These are phyloP conservation scores for Coemansia sp. DNA, from an alignment of 371 early-diverging fungal genomes.

Conservation along the genomic window DNA sequence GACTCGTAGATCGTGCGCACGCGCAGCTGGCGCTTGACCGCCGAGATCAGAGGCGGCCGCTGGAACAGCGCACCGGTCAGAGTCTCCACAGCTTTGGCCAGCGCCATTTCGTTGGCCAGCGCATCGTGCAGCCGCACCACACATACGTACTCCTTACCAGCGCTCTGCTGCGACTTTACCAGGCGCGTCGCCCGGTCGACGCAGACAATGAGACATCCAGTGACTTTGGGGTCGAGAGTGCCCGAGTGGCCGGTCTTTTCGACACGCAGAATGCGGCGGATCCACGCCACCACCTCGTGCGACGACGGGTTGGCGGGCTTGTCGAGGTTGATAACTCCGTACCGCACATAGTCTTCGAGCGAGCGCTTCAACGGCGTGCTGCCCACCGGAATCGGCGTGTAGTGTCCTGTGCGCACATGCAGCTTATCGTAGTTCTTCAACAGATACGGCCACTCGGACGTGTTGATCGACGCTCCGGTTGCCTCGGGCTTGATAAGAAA, in stretches of 20 bases:
- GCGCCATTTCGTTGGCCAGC: slow-evolving; percentile 82
- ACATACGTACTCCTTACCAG: slow-evolving; percentile 99
- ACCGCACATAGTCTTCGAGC: slow-evolving; percentile 82
- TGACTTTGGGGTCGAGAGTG: slow-evolving; percentile 99
- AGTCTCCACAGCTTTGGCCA: slow-evolving; percentile 86
- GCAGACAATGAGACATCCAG: slow-evolving; percentile 99
- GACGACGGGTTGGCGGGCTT: slow-evolving; percentile 99
- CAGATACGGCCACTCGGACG: slow-evolving; percentile 94
- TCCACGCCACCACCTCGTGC: slow-evolving; percentile 99
- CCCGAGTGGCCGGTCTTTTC: slow-evolving; percentile 99
- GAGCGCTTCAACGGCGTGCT: slow-evolving; percentile 95
- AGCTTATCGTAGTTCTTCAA: slow-evolving; percentile 98
- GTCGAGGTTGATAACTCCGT: slow-evolving; percentile 98
- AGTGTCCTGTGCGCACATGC: slow-evolving; percentile 95
- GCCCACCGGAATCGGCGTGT: slow-evolving; percentile 96
- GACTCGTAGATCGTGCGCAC: slow-evolving; percentile 97
- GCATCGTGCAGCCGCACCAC: slow-evolving; percentile 94
- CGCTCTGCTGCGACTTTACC: slow-evolving; percentile 99
- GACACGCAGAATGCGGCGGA: slow-evolving; percentile 96
- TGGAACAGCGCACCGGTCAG: slow-evolving; percentile 99
- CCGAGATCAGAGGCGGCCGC: slow-evolving; percentile 99
- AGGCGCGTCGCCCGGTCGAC: slow-evolving; percentile 98
- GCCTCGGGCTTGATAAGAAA: slow-evolving; percentile 70
- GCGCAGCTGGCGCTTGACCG: slow-evolving; percentile 99
- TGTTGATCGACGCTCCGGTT: slow-evolving; percentile 78